Percentiles rank a stretch among this genome's conserved stretches.
Conservation (phyloP, 805 yeast species). For the Kodamaea laetipori region DNA sequence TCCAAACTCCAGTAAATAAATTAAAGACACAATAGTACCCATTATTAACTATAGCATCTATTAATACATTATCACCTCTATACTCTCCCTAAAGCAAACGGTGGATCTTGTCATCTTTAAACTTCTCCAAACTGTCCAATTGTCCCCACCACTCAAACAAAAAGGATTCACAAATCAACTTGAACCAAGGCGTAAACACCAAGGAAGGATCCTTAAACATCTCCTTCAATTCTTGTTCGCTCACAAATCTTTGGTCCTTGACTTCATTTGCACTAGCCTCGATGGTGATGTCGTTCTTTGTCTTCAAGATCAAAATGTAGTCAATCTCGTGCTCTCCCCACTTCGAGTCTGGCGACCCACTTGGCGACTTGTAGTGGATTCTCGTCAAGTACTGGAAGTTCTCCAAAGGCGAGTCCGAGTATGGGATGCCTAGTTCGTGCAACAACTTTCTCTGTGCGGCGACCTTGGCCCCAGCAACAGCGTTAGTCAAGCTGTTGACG, state of each 20-base stretch:
- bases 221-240: slow-evolving; percentile 59
- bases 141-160: slow-evolving; percentile 93
- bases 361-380: slow-evolving; percentile 88
- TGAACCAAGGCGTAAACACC: slow-evolving; percentile 97
- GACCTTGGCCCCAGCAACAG: slow-evolving; percentile 74
- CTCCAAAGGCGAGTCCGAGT: slow-evolving; percentile 59
- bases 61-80: background rate
- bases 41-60: too few relatives aligned
- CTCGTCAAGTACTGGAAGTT: slow-evolving; percentile 83
- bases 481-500: slow-evolving; percentile 48
- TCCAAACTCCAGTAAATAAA: too few relatives aligned
- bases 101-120: slow-evolving; percentile 49
- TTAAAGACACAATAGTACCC: too few relatives aligned
- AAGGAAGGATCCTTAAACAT: slow-evolving; percentile 74
- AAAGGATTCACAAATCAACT: slow-evolving; percentile 87
- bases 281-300: slow-evolving; percentile 52
- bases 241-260: slow-evolving; percentile 75
- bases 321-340: slow-evolving; percentile 99
- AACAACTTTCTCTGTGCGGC: slow-evolving; percentile 93
- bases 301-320: slow-evolving; percentile 78
- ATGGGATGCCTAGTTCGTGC: slow-evolving; percentile 87
- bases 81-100: slow-evolving; percentile 40
- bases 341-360: slow-evolving; percentile 58
- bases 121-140: slow-evolving; percentile 57
- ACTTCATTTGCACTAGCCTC: slow-evolving; percentile 77